Conservation (phyloP, 2,329 filamentous ascomycete genomes). For the Stagonosporopsis vannaccii region DNA sequence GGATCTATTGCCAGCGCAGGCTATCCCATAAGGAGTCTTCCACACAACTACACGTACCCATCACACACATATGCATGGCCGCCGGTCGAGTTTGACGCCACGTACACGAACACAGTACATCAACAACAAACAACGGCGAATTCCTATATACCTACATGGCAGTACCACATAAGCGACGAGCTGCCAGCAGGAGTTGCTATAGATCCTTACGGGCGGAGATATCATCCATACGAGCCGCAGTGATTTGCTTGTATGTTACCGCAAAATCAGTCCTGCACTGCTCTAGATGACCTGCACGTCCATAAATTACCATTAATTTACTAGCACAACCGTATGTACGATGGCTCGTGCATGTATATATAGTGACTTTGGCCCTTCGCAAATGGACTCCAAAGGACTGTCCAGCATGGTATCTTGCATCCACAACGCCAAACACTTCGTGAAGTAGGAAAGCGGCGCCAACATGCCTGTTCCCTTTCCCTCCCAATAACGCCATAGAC, state of each 20-base stretch:
- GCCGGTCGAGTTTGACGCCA: neutral
- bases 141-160: neutral
- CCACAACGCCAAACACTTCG: slow-evolving; percentile 6
- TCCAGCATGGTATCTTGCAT: slow-evolving; percentile 12
- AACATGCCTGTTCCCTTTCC: neutral
- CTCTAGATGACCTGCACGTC: neutral
- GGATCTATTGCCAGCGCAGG: neutral
- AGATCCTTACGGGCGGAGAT: neutral
- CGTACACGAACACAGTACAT: neutral
- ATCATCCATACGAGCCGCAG: slow-evolving; percentile 1
- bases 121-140: neutral
- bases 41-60: neutral
- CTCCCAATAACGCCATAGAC: neutral
- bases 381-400: neutral
- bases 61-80: neutral
- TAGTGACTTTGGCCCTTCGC: neutral
- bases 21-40: neutral
- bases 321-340: neutral
- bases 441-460: neutral
- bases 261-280: neutral
- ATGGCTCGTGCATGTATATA: neutral
- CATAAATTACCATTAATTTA: neutral
- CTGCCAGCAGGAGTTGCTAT: neutral
- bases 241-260: neutral
- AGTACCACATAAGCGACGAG: neutral